These are phyloP conservation scores for Scutellaria baicalensis DNA, from an alignment of 257 asterid genomes.

Conservation along the genomic window DNA sequence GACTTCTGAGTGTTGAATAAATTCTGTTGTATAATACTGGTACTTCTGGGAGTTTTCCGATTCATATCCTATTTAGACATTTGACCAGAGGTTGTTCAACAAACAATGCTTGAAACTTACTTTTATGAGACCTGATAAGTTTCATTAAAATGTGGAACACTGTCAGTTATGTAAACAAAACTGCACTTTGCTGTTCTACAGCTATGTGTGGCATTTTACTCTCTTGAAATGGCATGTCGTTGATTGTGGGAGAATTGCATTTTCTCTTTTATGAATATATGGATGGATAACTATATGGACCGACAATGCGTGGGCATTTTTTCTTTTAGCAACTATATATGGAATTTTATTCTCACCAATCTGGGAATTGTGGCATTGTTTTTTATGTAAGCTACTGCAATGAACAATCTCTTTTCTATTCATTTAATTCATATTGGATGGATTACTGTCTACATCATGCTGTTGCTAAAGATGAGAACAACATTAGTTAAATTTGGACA, in stretches of 20 bases:
- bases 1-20: background rate
- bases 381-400: too few relatives aligned
- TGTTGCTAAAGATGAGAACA: background rate
- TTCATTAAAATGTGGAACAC: background rate
- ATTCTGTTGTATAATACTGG: background rate
- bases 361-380: too few relatives aligned
- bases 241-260: background rate
- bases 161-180: background rate
- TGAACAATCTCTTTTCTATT: too few relatives aligned
- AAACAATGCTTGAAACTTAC: too few relatives aligned
- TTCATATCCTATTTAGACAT: background rate
- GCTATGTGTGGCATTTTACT: background rate
- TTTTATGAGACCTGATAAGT: background rate
- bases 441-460: background rate
- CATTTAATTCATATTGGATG: background rate
- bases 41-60: background rate
- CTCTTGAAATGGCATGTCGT: background rate
- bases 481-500: background rate
- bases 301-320: too few relatives aligned
- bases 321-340: too few relatives aligned
- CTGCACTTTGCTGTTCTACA: background rate
- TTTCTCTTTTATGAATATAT: background rate
- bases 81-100: background rate
- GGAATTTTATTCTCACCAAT: too few relatives aligned
- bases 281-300: too few relatives aligned